Conservation (phyloP, 2,329 filamentous ascomycete species). For the Alternaria atra region DNA sequence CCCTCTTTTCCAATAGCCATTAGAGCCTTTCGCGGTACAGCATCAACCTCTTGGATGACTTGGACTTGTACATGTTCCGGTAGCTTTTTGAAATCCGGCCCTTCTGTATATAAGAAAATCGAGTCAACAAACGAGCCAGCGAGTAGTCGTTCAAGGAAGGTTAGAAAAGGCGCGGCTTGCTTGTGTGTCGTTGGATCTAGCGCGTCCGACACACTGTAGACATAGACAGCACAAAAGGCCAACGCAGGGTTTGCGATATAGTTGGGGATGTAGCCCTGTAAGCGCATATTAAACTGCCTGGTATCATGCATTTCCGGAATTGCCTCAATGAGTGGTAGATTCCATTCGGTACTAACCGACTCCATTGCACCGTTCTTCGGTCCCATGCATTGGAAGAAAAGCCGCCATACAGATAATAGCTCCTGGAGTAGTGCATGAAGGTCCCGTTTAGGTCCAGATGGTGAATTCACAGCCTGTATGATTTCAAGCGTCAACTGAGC, state of each 20-base stretch:
- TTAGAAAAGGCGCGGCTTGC: constrained; percentile 39
- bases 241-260: constrained; percentile 23
- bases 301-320: constrained; percentile 8
- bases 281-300: constrained; percentile 31
- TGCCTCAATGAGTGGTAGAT: constrained; percentile 27
- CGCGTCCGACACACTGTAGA: constrained; percentile 42
- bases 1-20: constrained; percentile 18
- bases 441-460: constrained; percentile 13
- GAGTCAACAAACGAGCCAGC: constrained; percentile 28
- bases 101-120: constrained; percentile 22
- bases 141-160: constrained; percentile 36
- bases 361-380: constrained; percentile 22
- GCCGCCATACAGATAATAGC: constrained; percentile 44
- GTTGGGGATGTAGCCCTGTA: constrained; percentile 39
- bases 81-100: constrained; percentile 23
- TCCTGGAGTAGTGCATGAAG: constrained; percentile 36
- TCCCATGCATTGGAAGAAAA: constrained; percentile 46
- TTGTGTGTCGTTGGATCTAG: constrained; percentile 23
- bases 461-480: constrained; percentile 24
- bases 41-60: constrained; percentile 30
- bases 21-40: constrained; percentile 36
- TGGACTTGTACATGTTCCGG: constrained; percentile 24
- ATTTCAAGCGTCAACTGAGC: constrained; percentile 35
- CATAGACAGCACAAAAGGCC: constrained; percentile 42
- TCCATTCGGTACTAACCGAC: constrained; percentile 36